Base-by-base conservation (phyloP, 2,329 filamentous ascomycete genomes). In the Calonectria pteridis region DNA sequence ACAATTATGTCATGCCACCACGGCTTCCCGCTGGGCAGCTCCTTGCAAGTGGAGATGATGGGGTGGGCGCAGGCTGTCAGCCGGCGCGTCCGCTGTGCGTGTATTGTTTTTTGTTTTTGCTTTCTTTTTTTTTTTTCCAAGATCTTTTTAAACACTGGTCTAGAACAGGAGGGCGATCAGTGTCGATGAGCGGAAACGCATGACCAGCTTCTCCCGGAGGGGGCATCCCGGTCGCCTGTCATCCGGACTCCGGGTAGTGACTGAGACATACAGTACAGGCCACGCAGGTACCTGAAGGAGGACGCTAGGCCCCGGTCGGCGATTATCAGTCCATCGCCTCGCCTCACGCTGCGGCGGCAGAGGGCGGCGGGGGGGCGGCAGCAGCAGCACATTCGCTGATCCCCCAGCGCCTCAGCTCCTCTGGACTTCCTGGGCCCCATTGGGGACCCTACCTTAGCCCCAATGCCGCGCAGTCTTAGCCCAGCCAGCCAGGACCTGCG, bases 271-370 rank as follows among this genome's bases (percentile, higher is more conserved):
- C 74, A 74, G 72, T 62, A 35, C 51, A 29, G 73, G 50, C 70
- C 64, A 72, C 69, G 73, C 74, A 76, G 69, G 73, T 76, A 75
- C 31, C 73, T 73, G 73, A 73, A 75, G 55, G 67, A 74, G 43
- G 64, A 40, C 69, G 65, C 63, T 46, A 46, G 43, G n/a, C 43
- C 43, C 43, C 43, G 7, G 43, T 46, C 43, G 43, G 43, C 43
- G 43, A 46, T 46, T 46, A 46, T 46, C 43, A 46, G 43, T 46
- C 43, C n/a, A 46, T 46, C 69, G 62, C 67, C 40, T 40, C 43
- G 62, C 63, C 51, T 59, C 63, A 28, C 40, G 59, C 40, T 26
- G 59, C 43, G 43, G 59, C 43, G 43, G 53, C 40, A 59, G 49
- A 58, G 31, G 43, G 51, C 37, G 29, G 46, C 70, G 67, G 59